Base-by-base conservation (phyloP, 306 rosid genomes). In the Medicago ruthenica region DNA sequence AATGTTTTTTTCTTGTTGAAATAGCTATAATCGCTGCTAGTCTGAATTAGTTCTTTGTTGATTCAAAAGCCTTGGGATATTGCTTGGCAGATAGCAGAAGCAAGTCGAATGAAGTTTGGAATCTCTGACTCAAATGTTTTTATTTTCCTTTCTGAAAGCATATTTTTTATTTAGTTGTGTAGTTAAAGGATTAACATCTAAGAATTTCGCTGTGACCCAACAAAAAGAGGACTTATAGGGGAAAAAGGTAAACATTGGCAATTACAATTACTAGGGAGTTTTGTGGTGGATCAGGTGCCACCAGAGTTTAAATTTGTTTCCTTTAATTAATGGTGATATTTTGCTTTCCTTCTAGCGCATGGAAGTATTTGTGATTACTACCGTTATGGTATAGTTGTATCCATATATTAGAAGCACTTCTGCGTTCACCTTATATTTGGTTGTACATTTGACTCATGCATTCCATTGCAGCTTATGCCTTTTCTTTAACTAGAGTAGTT, bases 11-110 rank as follows among this genome's bases (percentile, higher is more conserved):
- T 0, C 36, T 82, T 22, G 65, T 64, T 45, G n/a, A 45, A 45
- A 45, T 45, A 45, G 4, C 5, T 45, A 1, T 18, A 8, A 54
- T 18, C 8, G 60, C 6, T 14, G 27, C 27, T 54, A 54, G 60
- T 54, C 64, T 27, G 48, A 11, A 69, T 63, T 65, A 57, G 8
- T 81, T 58, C 18, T 45, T 18, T 67, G 53, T 45, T 59, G 12
- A 54, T 18, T 13, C 63, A 44, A n/a, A 20, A 20, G 55, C 47
- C 70, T 44, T 7, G n/a, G 53, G 47, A 63, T 76, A 62, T 70
- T 70, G 40, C 16, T 21, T 14, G 24, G n/a, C 69, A 68, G 10
- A 62, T 13, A 20, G 16, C 11, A 41, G 65, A 40, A 65, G 62
- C 53, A 18, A 31, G 13, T 64, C 36, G 31, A 62, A 69, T 47